Evolutionary conservation across 257 asterid genomes (phyloP).

Genomic region (Solanum ossicruentum): DNA sequence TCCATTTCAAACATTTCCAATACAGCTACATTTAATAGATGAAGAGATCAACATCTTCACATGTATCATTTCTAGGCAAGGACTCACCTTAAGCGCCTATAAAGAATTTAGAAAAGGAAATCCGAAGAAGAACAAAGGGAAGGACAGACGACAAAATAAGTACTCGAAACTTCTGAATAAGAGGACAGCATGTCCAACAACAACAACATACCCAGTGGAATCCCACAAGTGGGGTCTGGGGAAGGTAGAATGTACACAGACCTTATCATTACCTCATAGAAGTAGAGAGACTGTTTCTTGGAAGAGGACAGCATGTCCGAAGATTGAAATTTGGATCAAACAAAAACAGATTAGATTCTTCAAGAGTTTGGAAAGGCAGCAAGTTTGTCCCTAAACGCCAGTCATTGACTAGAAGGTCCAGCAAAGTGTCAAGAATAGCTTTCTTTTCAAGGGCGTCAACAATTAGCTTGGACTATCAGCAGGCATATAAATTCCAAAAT

Average conservation of each 20-base stretch:
- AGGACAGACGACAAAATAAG: neutral
- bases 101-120: neutral
- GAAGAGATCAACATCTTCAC: neutral
- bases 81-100: neutral
- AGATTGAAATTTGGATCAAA: neutral
- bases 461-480: neutral
- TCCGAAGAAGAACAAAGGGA: neutral
- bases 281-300: no score
- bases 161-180: neutral
- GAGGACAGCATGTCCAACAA: no score
- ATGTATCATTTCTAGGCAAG: neutral
- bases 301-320: neutral
- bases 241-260: no score
- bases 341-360: neutral
- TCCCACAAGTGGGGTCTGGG: neutral
- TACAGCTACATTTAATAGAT: neutral
- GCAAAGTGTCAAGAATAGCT: neutral
- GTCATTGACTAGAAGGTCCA: neutral
- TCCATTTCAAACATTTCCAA: neutral
- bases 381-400: neutral
- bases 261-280: no score
- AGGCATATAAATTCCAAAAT: neutral
- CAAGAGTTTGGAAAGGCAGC: neutral
- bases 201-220: no score
- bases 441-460: neutral